Base-by-base conservation (phyloP, 352 stramenopile genomes). In the Phytophthora constricta region DNA sequence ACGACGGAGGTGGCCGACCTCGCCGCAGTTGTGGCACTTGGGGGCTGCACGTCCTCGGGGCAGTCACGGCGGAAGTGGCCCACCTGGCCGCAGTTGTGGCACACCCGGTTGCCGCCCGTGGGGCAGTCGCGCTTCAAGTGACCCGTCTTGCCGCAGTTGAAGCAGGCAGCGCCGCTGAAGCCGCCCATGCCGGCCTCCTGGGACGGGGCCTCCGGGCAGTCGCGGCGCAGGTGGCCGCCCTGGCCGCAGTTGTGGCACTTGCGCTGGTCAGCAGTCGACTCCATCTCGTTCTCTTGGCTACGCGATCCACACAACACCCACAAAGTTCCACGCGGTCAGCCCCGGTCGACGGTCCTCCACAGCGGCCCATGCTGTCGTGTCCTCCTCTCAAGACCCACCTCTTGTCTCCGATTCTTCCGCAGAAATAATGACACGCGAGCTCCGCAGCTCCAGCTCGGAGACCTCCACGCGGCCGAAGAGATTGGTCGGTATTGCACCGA, bases 231-330 rank as follows among this genome's bases (percentile, higher is more conserved):
- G 74, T 95, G 87, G 65, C 87, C 87, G 7, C 55, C 58, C 62
- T 95, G 74, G 64, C 84, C 83, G 75, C 87, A 94, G 77, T 81
- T 91, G 82, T 92, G 82, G 81, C 85, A 95, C 74, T 90, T 90
- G 70, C 86, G 86, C 47, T 74, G 70, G 58, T 81, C 62, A 52
- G 56, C 13, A 33, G 57, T 57, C 25, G 66, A 60, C 59, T 88
- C 79, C 80, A 87, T 87, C 47, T 74, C 28, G 55, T 31, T 54
- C 11, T 65, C 56, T 64, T 16, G 19, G 45, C 45, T 22, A n/a
- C n/a, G n/a, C n/a, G n/a, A n/a, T n/a, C n/a, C n/a, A 41, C 26
- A 50, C 51, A 22, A 17, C 28, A 59, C 19, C 31, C n/a, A 66
- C 51, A 62, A 17, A 64, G 62, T 67, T 46, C 60, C 59, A 61